Conservation (phyloP, 1,284 basidiomycete genomes). For the Fomitopsis palustris region DNA sequence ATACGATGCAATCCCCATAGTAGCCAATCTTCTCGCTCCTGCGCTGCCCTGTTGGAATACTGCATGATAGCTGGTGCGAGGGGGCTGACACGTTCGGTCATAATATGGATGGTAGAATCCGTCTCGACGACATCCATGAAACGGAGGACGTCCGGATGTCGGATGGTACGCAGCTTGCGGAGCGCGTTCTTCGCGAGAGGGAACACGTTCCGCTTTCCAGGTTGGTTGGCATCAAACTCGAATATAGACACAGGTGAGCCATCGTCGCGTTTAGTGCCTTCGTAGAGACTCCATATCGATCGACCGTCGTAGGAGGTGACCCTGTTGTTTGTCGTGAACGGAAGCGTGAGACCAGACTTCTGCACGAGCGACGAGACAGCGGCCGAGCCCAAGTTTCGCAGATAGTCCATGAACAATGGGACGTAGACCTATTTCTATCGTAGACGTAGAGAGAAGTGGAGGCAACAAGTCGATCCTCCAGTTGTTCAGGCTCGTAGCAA, state of each 20-base stretch:
- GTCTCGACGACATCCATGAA: conserved; percentile 93
- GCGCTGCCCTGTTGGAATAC: conserved; percentile 60
- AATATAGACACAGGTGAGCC: conserved; percentile 82
- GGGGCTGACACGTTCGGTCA: conserved; percentile 90
- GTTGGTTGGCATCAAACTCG: conserved; percentile 77
- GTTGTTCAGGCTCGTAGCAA: no score
- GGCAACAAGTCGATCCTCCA: no score
- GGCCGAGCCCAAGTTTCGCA: conserved; percentile 81
- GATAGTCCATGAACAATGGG: conserved; percentile 66
- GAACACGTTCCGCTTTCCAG: conserved; percentile 53
- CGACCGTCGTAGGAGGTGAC: conserved; percentile 62
- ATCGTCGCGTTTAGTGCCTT: conserved; percentile 91
- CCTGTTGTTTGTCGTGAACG: conserved; percentile 83
- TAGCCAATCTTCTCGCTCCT: conserved; percentile 83
- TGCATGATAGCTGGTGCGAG: conserved; percentile 63
- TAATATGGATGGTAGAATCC: conserved; percentile 85
- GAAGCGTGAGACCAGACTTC: conserved; percentile 86
- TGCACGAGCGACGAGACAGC: conserved; percentile 85
- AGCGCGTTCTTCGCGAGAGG: conserved; percentile 89
- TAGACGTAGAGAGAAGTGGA: no score
- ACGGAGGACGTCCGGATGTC: conserved; percentile 95
- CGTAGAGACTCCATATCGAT: conserved; percentile 84
- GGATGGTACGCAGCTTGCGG: conserved; percentile 85
- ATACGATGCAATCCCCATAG: conserved; percentile 93
- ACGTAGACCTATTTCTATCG: no score